Conservation (phyloP, 2,329 filamentous ascomycete genomes). For the Colletotrichum sp. region DNA sequence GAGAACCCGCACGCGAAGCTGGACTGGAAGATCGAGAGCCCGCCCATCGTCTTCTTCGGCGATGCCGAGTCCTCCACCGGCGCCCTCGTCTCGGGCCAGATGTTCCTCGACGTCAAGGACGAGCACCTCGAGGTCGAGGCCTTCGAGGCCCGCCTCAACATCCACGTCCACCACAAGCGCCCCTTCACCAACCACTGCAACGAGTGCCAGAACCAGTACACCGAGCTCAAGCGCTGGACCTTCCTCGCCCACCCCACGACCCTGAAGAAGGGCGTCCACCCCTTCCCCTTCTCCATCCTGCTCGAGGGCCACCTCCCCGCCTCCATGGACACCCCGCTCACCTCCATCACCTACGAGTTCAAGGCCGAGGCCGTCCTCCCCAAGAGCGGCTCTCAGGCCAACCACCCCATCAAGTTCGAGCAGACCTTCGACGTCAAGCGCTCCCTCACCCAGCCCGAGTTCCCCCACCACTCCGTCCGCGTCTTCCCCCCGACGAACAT, state of each 20-base stretch:
- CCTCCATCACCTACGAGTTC: slow-evolving; percentile 80
- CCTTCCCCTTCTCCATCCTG: slow-evolving; percentile 88
- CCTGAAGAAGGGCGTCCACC: slow-evolving; percentile 65
- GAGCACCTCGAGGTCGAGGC: slow-evolving; percentile 59
- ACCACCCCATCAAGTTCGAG: slow-evolving; percentile 60
- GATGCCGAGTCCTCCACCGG: slow-evolving; percentile 77
- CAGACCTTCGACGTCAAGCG: slow-evolving; percentile 77
- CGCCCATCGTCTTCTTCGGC: slow-evolving; percentile 85
- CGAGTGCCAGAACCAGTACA: slow-evolving; percentile 75
- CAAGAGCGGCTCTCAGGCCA: slow-evolving; percentile 30
- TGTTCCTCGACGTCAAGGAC: slow-evolving; percentile 76
- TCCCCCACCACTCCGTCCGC: slow-evolving; percentile 87
- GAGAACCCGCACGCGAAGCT: slow-evolving; percentile 46
- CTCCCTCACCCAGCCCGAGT: slow-evolving; percentile 74
- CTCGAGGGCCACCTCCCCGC: slow-evolving; percentile 87
- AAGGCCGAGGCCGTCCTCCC: slow-evolving; percentile 68
- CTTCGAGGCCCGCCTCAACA: slow-evolving; percentile 74
- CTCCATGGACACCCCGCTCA: slow-evolving; percentile 75
- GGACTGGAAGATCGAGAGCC: slow-evolving; percentile 77
- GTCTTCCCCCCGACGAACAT: slow-evolving; percentile 97
- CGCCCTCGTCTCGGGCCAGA: slow-evolving; percentile 82
- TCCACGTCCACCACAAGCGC: slow-evolving; percentile 77
- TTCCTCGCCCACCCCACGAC: slow-evolving; percentile 67
- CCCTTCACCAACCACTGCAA: slow-evolving; percentile 81
- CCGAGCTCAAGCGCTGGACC: slow-evolving; percentile 79